These are phyloP conservation scores for Cotoneaster glaucophyllus DNA, from an alignment of 306 rosid genomes.

Conservation along the genomic window DNA sequence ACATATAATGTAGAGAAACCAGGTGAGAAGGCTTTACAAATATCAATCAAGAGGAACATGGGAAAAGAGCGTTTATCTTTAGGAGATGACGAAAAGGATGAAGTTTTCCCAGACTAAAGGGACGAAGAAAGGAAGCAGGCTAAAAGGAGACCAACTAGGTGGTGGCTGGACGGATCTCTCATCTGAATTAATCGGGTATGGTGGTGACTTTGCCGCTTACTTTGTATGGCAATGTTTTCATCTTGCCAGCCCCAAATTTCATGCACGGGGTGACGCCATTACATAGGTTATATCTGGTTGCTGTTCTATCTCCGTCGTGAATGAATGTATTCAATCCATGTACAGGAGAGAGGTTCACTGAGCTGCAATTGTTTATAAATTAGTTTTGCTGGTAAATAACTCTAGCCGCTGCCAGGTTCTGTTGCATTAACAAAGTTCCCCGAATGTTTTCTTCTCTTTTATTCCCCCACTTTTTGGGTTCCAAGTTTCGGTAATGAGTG, in stretches of 20 bases:
- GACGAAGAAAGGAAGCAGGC: constrained; percentile 3
- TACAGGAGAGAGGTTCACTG: constrained; percentile 34
- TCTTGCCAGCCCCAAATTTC: constrained; percentile 16
- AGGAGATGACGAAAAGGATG: constrained; percentile 1
- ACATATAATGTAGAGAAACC: constrained; percentile 8
- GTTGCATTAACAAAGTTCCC: constrained; percentile 8
- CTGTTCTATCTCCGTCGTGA: constrained; percentile 6
- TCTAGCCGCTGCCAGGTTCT: constrained; percentile 19
- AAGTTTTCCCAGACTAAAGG: constrained; percentile 12
- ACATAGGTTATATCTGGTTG: constrained; percentile 1
- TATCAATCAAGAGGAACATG: constrained; percentile 8
- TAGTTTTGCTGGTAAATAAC: constrained; percentile 25
- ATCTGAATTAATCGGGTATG: background rate
- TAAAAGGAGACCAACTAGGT: background rate
- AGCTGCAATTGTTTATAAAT: constrained; percentile 57
- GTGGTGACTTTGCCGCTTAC: background rate
- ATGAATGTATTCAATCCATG: constrained; percentile 29
- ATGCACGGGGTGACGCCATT: background rate
- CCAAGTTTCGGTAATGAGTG: background rate
- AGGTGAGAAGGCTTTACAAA: constrained; percentile 19
- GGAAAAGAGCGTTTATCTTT: constrained; percentile 6
- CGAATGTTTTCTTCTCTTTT: background rate
- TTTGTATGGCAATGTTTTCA: constrained; percentile 9
- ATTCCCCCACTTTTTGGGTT: background rate
- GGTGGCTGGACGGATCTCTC: background rate